phyloP scores from a whole-genome alignment of 495 filamentous ascomycete genomes.

The Monascus purpureus region DNA sequence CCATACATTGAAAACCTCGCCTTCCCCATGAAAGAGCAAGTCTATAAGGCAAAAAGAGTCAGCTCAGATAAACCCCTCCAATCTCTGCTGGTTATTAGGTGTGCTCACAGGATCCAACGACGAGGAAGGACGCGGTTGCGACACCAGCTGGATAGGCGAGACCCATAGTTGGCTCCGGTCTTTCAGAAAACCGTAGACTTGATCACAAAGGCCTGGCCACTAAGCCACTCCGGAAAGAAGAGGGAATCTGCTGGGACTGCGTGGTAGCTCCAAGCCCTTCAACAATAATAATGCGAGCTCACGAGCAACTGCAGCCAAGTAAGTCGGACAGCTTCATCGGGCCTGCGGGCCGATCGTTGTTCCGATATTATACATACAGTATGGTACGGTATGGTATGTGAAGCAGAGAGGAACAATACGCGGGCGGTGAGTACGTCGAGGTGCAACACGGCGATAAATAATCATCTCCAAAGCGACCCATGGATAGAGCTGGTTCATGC shows the following conservation, averaged over 20 bases:
- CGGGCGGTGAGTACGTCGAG: neutral
- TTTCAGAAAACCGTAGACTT: constrained; percentile 6
- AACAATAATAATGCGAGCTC: no score
- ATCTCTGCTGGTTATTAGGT: constrained; percentile 6
- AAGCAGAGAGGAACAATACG: no score
- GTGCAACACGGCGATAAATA: no score
- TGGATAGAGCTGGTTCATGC: constrained; percentile 5
- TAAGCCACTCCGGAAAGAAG: no score
- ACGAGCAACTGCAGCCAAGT: no score
- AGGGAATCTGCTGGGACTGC: no score
- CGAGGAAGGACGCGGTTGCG: constrained; percentile 53
- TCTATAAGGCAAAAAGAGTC: constrained; percentile 43
- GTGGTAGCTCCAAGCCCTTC: no score
- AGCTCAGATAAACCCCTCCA: constrained; percentile 10
- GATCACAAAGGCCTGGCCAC: constrained; percentile 10
- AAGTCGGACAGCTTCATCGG: no score
- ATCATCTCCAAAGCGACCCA: constrained; percentile 11
- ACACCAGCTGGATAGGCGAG: constrained; percentile 53
- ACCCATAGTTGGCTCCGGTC: constrained; percentile 30
- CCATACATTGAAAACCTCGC: constrained; percentile 91
- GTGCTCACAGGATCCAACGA: constrained; percentile 76
- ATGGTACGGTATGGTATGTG: no score
- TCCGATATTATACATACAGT: no score
- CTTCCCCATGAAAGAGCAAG: constrained; percentile 93
- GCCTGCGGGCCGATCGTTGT: no score